phyloP scores from a whole-genome alignment of 495 filamentous ascomycete species.

The Aspergillus heteromorphus region DNA sequence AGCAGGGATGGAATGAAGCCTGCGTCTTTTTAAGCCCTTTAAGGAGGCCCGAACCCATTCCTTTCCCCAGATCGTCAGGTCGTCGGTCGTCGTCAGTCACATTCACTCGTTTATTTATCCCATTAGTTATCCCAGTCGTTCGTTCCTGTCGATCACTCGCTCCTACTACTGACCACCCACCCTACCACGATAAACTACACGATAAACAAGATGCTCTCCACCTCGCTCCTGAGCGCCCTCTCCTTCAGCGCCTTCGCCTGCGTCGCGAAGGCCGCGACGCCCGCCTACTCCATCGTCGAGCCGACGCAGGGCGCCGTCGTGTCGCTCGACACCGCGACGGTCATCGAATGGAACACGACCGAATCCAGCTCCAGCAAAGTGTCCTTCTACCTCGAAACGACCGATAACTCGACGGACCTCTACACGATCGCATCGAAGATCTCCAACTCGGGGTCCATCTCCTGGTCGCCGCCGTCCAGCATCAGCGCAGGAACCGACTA shows the following conservation, averaged over 20 bases:
- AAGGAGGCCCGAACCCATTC: neutral
- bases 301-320: neutral
- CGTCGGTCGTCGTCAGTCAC: no score
- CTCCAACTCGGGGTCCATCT: slow-evolving; percentile 1
- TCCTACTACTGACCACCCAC: neutral
- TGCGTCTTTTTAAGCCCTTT: neutral
- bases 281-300: neutral
- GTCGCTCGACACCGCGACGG: neutral
- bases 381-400: neutral
- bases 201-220: neutral
- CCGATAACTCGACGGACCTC: neutral
- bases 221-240: neutral
- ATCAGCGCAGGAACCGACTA: neutral
- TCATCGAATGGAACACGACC: neutral
- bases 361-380: neutral
- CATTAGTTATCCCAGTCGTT: no score
- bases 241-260: neutral
- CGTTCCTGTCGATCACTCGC: neutral
- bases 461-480: neutral
- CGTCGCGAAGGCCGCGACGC: neutral
- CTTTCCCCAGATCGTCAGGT: neutral
- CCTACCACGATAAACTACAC: no score
- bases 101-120: no score
- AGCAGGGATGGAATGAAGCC: neutral
- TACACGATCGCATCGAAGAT: slow-evolving; percentile 1